Conservation (phyloP, 176 grass and related monocot genomes). For the Avena insularis region DNA sequence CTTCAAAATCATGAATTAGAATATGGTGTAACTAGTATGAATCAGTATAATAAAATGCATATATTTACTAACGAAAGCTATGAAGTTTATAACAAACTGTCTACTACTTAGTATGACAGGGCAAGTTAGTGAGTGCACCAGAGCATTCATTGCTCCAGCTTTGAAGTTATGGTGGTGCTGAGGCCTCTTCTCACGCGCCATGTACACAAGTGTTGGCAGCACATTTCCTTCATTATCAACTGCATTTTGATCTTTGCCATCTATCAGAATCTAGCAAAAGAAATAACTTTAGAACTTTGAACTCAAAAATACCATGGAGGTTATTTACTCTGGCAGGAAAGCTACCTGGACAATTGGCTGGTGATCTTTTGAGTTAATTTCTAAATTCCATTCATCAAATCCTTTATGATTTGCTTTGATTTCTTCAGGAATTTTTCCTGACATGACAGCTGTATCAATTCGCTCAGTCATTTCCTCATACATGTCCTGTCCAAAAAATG, state of each 20-base stretch:
- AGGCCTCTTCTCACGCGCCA: no score
- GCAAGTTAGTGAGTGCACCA: neutral
- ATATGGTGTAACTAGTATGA: slow-evolving; percentile 5
- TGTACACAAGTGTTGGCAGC: no score
- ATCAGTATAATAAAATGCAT: neutral
- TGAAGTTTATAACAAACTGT: neutral
- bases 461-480: slow-evolving; percentile 63
- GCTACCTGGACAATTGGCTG: slow-evolving; percentile 77
- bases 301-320: neutral
- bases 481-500: slow-evolving; percentile 49
- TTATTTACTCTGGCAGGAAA: neutral
- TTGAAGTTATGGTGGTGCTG: slow-evolving; percentile 78
- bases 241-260: slow-evolving; percentile 52
- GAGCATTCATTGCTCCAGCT: slow-evolving; percentile 78
- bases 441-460: slow-evolving; percentile 50
- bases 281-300: neutral
- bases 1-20: neutral
- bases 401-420: slow-evolving; percentile 60
- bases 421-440: slow-evolving; percentile 56
- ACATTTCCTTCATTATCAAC: no score
- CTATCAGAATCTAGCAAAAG: slow-evolving; percentile 62
- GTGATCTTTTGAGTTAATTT: slow-evolving; percentile 51
- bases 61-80: neutral
- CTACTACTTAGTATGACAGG: neutral
- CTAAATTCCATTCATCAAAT: slow-evolving; percentile 67